These are phyloP conservation scores for Mortierella antarctica DNA, from an alignment of 192 early-diverging fungal genomes.

Conservation along the genomic window DNA sequence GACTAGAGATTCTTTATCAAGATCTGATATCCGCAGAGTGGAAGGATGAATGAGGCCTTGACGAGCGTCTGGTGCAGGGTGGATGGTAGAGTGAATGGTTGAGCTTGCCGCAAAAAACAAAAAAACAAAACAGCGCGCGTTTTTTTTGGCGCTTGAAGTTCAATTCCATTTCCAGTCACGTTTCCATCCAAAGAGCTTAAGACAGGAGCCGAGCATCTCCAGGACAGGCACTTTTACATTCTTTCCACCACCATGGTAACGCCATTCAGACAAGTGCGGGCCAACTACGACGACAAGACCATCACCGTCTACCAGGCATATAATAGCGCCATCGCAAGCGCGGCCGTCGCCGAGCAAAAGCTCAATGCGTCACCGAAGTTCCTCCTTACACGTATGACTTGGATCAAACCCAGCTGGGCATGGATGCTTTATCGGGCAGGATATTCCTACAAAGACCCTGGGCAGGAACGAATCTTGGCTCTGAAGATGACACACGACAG, in stretches of 20 bases:
- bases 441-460: constrained; percentile 56
- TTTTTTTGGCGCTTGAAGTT: background rate
- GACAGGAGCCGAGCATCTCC: constrained; percentile 7
- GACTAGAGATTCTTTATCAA: too few relatives aligned
- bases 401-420: constrained; percentile 61
- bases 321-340: constrained; percentile 41
- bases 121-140: background rate
- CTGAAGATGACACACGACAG: constrained; percentile 12
- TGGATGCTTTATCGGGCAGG: constrained; percentile 64
- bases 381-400: constrained; percentile 56
- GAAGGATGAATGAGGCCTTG: too few relatives aligned
- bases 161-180: background rate
- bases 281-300: constrained; percentile 34
- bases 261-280: constrained; percentile 45
- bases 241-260: constrained; percentile 15
- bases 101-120: too few relatives aligned
- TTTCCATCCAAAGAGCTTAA: too few relatives aligned
- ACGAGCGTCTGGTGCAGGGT: too few relatives aligned
- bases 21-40: too few relatives aligned
- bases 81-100: too few relatives aligned
- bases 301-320: constrained; percentile 60
- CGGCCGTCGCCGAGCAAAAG: constrained; percentile 51
- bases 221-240: background rate
- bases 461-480: constrained; percentile 40
- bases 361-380: constrained; percentile 50